phyloP scores from a whole-genome alignment of 73 alveolate species.

The Paramecium tetraurelia region DNA sequence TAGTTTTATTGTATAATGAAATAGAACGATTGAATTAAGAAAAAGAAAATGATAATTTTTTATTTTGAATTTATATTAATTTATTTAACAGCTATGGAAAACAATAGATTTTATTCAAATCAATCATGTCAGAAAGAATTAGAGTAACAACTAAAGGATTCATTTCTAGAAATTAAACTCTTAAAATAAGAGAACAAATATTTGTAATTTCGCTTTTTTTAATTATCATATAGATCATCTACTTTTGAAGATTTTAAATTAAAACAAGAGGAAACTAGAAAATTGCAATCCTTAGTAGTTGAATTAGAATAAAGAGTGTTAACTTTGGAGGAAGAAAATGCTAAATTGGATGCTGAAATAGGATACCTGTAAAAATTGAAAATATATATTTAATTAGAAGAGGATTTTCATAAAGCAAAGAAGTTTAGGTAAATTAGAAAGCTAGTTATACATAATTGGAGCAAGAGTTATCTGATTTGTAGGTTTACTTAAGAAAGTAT shows the following conservation, averaged over 20 bases:
- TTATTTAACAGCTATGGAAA: slow-evolving; percentile 21
- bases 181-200: slow-evolving; percentile 11
- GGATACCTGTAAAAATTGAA: background rate
- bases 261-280: background rate
- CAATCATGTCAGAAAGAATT: background rate
- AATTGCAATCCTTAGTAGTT: background rate
- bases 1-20: slow-evolving; percentile 9
- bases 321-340: background rate
- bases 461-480: background rate
- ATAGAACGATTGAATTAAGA: background rate
- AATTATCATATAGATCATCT: background rate
- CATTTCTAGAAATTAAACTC: background rate
- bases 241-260: background rate
- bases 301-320: background rate
- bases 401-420: background rate
- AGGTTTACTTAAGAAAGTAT: background rate
- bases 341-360: background rate
- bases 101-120: background rate
- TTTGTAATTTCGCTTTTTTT: background rate
- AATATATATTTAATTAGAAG: background rate
- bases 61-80: slow-evolving; percentile 13
- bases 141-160: background rate
- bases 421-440: background rate
- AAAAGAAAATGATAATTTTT: background rate
- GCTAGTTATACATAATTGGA: background rate